These are phyloP conservation scores for Claviceps sorghi DNA, from an alignment of 2,329 filamentous ascomycete genomes.

Conservation along the genomic window DNA sequence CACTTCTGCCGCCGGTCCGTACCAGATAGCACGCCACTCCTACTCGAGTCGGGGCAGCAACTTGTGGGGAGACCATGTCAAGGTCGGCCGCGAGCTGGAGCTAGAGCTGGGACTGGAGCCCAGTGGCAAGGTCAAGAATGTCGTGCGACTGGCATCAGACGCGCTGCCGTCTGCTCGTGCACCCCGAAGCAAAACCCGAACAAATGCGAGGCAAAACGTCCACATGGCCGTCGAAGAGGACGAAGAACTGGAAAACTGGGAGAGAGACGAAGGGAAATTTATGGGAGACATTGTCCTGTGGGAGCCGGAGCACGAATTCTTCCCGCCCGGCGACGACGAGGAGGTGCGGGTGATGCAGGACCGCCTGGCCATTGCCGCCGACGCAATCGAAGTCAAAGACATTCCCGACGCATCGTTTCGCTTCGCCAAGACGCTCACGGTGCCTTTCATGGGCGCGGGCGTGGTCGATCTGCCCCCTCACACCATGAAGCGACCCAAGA, in stretches of 20 bases:
- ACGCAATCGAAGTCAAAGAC: conserved; percentile 41
- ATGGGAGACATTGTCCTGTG: conserved; percentile 49
- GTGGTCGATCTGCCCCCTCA: conserved; percentile 78
- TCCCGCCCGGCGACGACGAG: conserved; percentile 40
- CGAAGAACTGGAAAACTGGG: conserved; percentile 53
- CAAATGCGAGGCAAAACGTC: conserved; percentile 17
- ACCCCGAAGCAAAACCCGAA: conserved; percentile 15
- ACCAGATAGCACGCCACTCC: conserved; percentile 64
- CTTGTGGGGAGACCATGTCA: conserved; percentile 65
- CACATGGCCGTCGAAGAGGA: conserved; percentile 30
- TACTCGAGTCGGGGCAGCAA: conserved; percentile 64
- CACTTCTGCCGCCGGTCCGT: conserved; percentile 37
- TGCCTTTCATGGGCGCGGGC: conserved; percentile 78
- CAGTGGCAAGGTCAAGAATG: conserved; percentile 50
- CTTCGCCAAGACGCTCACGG: conserved; percentile 75
- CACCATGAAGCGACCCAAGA: conserved; percentile 77
- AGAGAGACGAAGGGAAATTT: conserved; percentile 49
- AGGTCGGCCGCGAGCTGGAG: conserved; percentile 28
- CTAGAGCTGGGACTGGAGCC: conserved; percentile 27
- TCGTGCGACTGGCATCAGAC: conserved; percentile 56
- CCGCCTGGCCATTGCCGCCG: conserved; percentile 40
- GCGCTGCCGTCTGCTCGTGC: conserved; percentile 19
- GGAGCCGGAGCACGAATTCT: conserved; percentile 40
- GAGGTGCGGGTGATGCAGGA: conserved; percentile 38
- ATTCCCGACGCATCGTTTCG: conserved; percentile 58